A percentile compares a stretch with the other conserved stretches of the same genome.
These are phyloP conservation scores for Canna indica DNA, from an alignment of 176 grass and related monocot genomes.

Conservation along the genomic window DNA sequence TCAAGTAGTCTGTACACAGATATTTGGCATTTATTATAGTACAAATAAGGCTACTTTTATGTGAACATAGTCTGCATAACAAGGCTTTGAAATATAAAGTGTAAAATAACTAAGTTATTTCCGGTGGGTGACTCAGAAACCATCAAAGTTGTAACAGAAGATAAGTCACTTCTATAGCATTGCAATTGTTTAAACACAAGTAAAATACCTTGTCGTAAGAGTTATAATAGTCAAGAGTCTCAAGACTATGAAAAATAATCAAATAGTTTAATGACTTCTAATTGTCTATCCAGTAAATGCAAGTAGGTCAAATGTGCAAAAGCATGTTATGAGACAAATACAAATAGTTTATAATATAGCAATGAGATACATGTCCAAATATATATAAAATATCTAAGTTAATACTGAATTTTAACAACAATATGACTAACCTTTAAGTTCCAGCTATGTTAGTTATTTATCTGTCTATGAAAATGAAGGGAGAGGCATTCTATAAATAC, in stretches of 20 bases:
- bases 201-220: no score
- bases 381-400: background rate
- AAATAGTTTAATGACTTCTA: no score
- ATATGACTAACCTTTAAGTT: no score
- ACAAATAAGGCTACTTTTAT: background rate
- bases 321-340: background rate
- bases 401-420: background rate
- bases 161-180: no score
- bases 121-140: no score
- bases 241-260: no score
- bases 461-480: no score
- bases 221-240: no score
- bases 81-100: background rate
- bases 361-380: background rate
- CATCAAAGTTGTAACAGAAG: background rate
- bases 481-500: background rate
- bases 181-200: no score
- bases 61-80: background rate
- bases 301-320: background rate
- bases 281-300: background rate
- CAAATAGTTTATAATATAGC: background rate
- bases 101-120: no score
- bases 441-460: no score
- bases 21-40: slow-evolving; percentile 17
- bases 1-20: slow-evolving; percentile 74